phyloP scores from a whole-genome alignment of 352 stramenopile genomes.

The Phytophthora pisi region DNA sequence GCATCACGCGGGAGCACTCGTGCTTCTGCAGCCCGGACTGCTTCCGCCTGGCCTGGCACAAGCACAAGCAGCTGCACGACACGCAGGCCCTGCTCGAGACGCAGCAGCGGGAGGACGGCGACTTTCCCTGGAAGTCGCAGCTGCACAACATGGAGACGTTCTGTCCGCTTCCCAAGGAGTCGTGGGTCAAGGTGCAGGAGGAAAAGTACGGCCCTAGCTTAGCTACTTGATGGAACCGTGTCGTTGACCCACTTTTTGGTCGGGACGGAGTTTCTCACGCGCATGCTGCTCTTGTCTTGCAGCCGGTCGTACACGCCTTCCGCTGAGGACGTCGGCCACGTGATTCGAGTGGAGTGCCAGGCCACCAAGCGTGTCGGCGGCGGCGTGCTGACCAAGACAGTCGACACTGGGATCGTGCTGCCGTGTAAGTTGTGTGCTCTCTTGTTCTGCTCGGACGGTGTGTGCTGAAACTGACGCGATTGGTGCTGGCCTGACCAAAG shows the following conservation, averaged over 20 bases:
- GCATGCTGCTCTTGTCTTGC: constrained; percentile 38
- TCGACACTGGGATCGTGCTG: constrained; percentile 86
- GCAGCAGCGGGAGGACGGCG: constrained; percentile 15
- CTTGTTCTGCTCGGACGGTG: constrained; percentile 22
- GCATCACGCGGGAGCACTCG: constrained; percentile 69
- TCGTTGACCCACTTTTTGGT: constrained; percentile 31
- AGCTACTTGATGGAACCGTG: constrained; percentile 29
- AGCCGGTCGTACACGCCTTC: constrained; percentile 76
- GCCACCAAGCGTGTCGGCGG: constrained; percentile 61
- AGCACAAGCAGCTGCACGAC: constrained; percentile 72
- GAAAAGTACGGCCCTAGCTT: constrained; percentile 53
- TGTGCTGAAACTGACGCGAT: constrained; percentile 35
- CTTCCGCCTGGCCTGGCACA: constrained; percentile 68
- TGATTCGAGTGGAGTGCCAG: constrained; percentile 83
- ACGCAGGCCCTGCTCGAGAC: constrained; percentile 31
- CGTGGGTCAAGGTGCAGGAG: constrained; percentile 68
- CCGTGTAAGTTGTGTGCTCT: constrained; percentile 68
- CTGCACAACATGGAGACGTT: constrained; percentile 64
- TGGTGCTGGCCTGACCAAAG: constrained; percentile 39
- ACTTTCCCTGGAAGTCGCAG: constrained; percentile 65
- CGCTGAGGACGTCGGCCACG: constrained; percentile 70
- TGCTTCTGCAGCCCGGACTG: constrained; percentile 75
- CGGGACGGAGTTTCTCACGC: constrained; percentile 37
- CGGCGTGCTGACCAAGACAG: constrained; percentile 67
- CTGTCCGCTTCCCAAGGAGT: constrained; percentile 55